Evolutionary conservation across 164 flowering plant genomes (phyloP).

Genomic region (Protea cynaroides): DNA sequence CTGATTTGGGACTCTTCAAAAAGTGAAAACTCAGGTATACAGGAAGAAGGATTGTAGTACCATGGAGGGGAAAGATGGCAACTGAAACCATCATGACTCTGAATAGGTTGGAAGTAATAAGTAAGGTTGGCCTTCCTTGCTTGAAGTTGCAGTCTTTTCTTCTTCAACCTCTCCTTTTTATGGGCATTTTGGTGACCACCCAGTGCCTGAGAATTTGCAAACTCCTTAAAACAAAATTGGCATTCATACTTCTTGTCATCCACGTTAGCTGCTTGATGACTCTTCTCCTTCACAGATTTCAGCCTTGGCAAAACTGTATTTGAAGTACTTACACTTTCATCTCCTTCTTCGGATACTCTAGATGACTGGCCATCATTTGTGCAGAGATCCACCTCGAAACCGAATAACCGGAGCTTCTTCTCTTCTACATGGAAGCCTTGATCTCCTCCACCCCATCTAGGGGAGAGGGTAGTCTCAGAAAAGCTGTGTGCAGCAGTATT

Average conservation of each 20-base stretch:
- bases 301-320: constrained; percentile 23
- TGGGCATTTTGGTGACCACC: constrained; percentile 99
- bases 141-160: constrained; percentile 75
- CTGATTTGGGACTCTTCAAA: constrained; percentile 54
- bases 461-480: constrained; percentile 13
- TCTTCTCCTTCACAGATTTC: constrained; percentile 18
- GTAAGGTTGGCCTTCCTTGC: constrained; percentile 62
- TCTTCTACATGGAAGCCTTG: constrained; percentile 20
- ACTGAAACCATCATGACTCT: constrained; percentile 18
- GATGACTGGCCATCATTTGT: constrained; percentile 13
- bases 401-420: constrained; percentile 65
- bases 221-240: constrained; percentile 73
- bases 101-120: constrained; percentile 55
- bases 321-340: constrained; percentile 64
- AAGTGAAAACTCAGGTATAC: constrained; percentile 28
- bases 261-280: not conserved
- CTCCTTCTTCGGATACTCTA: constrained; percentile 22
- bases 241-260: constrained; percentile 68
- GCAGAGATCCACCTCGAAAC: constrained; percentile 49
- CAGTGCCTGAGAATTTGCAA: constrained; percentile 83
- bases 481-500: not conserved
- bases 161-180: constrained; percentile 88
- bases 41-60: constrained; percentile 36
- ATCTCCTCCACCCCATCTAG: constrained; percentile 16
- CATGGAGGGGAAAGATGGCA: constrained; percentile 24